Evolutionary conservation across 1,139 yeast species (phyloP).

Genomic region (Magnusiomyces sp.): DNA sequence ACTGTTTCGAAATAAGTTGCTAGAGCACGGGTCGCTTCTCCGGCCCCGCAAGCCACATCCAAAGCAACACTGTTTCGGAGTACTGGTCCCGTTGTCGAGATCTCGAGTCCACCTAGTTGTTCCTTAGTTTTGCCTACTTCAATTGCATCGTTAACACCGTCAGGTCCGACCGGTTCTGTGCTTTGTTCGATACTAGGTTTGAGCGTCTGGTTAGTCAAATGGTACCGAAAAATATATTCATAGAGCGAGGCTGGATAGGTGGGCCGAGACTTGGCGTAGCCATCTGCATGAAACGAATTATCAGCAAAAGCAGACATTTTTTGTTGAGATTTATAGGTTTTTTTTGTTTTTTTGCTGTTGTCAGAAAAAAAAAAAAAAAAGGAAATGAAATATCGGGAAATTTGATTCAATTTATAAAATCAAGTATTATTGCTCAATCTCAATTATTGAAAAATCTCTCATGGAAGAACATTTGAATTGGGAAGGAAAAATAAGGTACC

Average conservation of each 20-base stretch:
- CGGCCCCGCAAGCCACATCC: conserved; percentile 84
- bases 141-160: background rate
- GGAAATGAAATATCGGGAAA: no score
- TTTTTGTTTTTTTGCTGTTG: no score
- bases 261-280: conserved; percentile 59
- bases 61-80: conserved; percentile 30
- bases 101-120: no score
- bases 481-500: no score
- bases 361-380: no score
- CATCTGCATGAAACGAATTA: conserved; percentile 46
- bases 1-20: conserved; percentile 38
- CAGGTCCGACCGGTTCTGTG: background rate
- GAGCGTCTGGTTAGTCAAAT: conserved; percentile 15
- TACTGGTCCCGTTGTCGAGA: no score
- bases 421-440: no score
- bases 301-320: conserved; percentile 57
- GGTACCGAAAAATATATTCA: conserved; percentile 37
- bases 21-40: conserved; percentile 59
- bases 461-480: no score
- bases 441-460: no score
- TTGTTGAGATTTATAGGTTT: no score
- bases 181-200: no score
- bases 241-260: conserved; percentile 52
- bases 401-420: no score
- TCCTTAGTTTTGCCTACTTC: background rate